Evolutionary conservation across 345 rosid species (phyloP), one percentile per base, ranked within the genome.

Genomic region (Pistacia vera): DNA sequence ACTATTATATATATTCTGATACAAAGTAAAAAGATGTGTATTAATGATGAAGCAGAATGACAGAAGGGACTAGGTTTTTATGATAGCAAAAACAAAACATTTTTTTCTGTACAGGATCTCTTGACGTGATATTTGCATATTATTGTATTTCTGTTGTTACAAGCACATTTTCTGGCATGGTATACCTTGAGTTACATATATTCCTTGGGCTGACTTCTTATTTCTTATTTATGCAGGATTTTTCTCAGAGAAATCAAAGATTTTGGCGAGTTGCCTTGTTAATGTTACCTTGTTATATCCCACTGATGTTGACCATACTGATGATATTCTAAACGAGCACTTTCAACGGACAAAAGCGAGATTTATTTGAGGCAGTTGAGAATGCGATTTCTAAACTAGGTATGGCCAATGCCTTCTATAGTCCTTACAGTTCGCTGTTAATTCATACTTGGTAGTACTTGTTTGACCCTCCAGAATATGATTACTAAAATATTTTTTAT

Each of bases 191-290:
- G 35, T 55, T 63, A 44, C 41, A 13, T 20, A 5, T 41, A 33
- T 59, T 70, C n/a, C 10, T 44, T 22, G 76, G 49, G 49, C 22
- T 73, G 70, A 52, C 28, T 18, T 70, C 33, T 55, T 16, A n/a
- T 20, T 30, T 75, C 51, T 63, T 36, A 2, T 14, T 36, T 57
- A 41, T 84, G 6, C 89, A 95, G 98, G 98, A 72, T 79, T 90
- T 82, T 93, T 55, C 87, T 95, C 28, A 86, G 90, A 73, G 98
- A 93, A 77, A 84, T 95, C 54, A 92, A 95, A 88, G 93, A 85
- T 25, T 88, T 70, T 95, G 99, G 99, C 91, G 89, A 69, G 95
- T 90, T 77, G 84, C 97, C 13, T 85, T 95, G 80, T 73, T 93
- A 81, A 74, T 86, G 64, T 83, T 60, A 81, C 90, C 62, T 70